Conservation (phyloP, 768 basidiomycete genomes). For the Mycena galericulata region DNA sequence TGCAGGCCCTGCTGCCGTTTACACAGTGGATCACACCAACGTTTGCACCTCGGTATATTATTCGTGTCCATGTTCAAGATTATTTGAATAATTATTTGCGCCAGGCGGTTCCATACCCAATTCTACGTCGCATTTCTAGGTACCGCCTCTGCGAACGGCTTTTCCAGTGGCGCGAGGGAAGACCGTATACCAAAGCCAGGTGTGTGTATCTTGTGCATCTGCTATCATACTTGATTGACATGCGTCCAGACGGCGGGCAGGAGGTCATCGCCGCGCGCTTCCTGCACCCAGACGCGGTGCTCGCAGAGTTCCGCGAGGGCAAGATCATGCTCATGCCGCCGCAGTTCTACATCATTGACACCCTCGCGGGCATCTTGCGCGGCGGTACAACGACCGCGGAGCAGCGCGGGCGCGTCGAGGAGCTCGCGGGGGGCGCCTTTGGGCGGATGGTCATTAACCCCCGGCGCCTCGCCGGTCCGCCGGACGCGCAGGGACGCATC, state of each 20-base stretch:
- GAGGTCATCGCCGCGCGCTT: conserved; percentile 81
- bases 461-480: conserved; percentile 46
- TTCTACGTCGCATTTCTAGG: conserved; percentile 77
- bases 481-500: conserved; percentile 56
- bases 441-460: conserved; percentile 74
- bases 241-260: conserved; percentile 65
- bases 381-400: conserved; percentile 54
- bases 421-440: conserved; percentile 66
- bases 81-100: conserved; percentile 7
- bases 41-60: conserved; percentile 60
- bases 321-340: conserved; percentile 78
- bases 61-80: neutral
- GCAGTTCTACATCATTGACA: conserved; percentile 77
- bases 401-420: conserved; percentile 59
- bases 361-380: conserved; percentile 65
- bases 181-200: conserved; percentile 73
- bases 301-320: conserved; percentile 62
- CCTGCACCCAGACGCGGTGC: conserved; percentile 63
- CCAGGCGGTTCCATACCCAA: conserved; percentile 77
- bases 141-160: conserved; percentile 54
- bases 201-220: conserved; percentile 31
- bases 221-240: conserved; percentile 3
- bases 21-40: conserved; percentile 83
- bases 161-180: conserved; percentile 65
- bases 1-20: conserved; percentile 68